A percentile compares a stretch with the other conserved stretches of the same genome.
Evolutionary conservation across 2,329 filamentous ascomycete species (phyloP).

Genomic region (Diaporthe amygdali): DNA sequence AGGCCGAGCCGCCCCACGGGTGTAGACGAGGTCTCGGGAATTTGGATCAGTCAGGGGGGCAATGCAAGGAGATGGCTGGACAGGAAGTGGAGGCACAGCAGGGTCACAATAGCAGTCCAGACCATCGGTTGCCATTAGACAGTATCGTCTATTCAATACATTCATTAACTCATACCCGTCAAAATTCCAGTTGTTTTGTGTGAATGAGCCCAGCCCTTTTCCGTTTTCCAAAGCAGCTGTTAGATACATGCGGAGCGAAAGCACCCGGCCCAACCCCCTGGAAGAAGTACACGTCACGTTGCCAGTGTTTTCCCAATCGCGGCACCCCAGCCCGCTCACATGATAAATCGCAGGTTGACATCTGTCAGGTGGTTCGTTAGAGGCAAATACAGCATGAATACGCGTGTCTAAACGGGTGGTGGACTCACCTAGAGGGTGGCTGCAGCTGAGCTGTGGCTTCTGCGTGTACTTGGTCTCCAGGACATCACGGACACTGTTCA

Average conservation of each 20-base stretch:
- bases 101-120: background rate
- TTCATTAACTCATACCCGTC: constrained; percentile 12
- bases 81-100: background rate
- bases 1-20: constrained; percentile 12
- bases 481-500: constrained; percentile 94
- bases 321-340: constrained; percentile 9
- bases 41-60: background rate
- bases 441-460: constrained; percentile 95
- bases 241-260: background rate
- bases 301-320: background rate
- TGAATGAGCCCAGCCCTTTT: background rate
- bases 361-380: constrained; percentile 12
- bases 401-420: too few relatives aligned
- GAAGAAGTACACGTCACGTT: background rate
- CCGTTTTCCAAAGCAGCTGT: background rate
- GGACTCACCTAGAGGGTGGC: constrained; percentile 87
- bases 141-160: constrained; percentile 14
- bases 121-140: background rate
- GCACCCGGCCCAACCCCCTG: background rate
- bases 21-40: background rate
- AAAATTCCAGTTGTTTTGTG: background rate
- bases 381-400: background rate
- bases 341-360: constrained; percentile 24
- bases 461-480: constrained; percentile 86
- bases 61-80: background rate